phyloP scores from a whole-genome alignment of 768 basidiomycete genomes.

The Neoboletus brunneissimus region DNA sequence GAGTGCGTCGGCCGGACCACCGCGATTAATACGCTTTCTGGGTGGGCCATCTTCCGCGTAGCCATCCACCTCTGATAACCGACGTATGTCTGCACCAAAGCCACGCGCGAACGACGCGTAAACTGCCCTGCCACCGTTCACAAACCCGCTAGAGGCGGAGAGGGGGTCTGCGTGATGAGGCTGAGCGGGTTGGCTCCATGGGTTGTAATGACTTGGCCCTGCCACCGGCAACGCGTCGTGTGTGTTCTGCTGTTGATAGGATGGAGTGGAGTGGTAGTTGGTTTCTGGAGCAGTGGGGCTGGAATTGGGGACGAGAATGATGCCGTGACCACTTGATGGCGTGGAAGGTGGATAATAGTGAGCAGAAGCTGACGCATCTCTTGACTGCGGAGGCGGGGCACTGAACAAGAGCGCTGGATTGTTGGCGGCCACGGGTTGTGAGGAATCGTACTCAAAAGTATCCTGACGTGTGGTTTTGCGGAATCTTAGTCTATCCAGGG shows the following conservation, averaged over 20 bases:
- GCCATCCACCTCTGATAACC: slow-evolving; percentile 39
- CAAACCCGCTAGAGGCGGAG: slow-evolving; percentile 57
- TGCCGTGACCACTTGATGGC: slow-evolving; percentile 46
- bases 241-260: slow-evolving; percentile 35
- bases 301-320: slow-evolving; percentile 73
- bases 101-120: slow-evolving; percentile 56
- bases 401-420: slow-evolving; percentile 43
- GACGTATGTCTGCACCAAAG: slow-evolving; percentile 35
- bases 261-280: slow-evolving; percentile 37
- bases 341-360: slow-evolving; percentile 52
- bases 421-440: slow-evolving; percentile 62
- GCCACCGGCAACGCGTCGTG: slow-evolving; percentile 46
- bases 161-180: slow-evolving; percentile 49
- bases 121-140: slow-evolving; percentile 37
- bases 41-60: slow-evolving; percentile 58
- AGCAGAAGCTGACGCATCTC: slow-evolving; percentile 69
- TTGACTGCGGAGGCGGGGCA: slow-evolving; percentile 61
- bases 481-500: slow-evolving; percentile 46
- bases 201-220: slow-evolving; percentile 35
- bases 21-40: slow-evolving; percentile 65
- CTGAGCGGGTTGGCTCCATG: slow-evolving; percentile 37
- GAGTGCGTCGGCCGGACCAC: slow-evolving; percentile 38
- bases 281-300: slow-evolving; percentile 54
- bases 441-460: slow-evolving; percentile 28
- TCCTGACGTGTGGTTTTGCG: slow-evolving; percentile 40